Evolutionary conservation across 768 basidiomycete species (phyloP), one percentile per base, ranked within the genome.

Genomic region (Russula ochroleuca): DNA sequence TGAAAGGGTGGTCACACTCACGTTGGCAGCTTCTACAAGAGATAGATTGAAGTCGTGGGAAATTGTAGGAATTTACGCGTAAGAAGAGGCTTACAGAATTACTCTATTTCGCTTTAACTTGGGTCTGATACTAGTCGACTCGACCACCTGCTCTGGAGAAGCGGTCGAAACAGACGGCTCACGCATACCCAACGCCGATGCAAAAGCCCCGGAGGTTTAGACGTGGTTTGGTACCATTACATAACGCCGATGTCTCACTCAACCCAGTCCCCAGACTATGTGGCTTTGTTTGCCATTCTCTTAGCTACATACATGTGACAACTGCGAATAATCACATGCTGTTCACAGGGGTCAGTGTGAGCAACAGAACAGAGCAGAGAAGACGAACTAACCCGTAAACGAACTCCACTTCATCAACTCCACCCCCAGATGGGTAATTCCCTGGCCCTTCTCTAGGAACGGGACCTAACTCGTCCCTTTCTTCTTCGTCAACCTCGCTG

Each of bases 401-500:
- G 74, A 90, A 91, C 71, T 94, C 92, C 8, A 94, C 92, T 74
- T 94, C 92, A 68, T 94, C 92, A 17, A 94, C 91, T 55, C 92
- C 88, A 23, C 85, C 91, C 1, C 88, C 89, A 6, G 86, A 82
- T 23, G 85, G 83, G 72, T 93, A 93, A 11, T 90, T 87, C 23
- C 83, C 74, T 13, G 85, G 81, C 38, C 84, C 79, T 65, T 90
- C 90, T 59, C 87, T 84, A 11, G 88, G 89, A 71, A 88, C 84
- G 33, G 88, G 88, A 9, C 90, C 90, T 50, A 88, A 73, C 62
- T 88, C 89, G 2, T 80, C 75, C 19, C 88, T 87, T 14, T 86
- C 85, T n/a, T 89, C 85, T 13, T 87, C 85, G 50, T 88, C 70
- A 14, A 69, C 72, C 17, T 52, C 59, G 57, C 86, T 90, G 57